phyloP scores from a whole-genome alignment of 306 rosid genomes.

The Psophocarpus tetragonolobus region DNA sequence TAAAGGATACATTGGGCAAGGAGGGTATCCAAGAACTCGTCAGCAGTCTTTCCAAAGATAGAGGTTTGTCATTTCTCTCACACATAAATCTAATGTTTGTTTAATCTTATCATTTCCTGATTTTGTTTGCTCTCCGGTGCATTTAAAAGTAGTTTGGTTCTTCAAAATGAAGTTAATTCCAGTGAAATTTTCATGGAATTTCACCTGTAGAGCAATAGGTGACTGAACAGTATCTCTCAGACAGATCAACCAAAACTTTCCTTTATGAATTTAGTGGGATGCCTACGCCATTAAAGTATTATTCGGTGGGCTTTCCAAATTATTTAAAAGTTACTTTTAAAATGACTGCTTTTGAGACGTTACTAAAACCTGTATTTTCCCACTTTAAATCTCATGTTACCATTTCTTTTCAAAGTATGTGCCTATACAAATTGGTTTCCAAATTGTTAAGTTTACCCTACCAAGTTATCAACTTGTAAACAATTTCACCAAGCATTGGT shows the following conservation, averaged over 20 bases:
- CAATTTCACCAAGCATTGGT: not conserved
- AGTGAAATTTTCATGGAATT: constrained; percentile 20
- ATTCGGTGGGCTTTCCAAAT: not conserved
- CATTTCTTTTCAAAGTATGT: not conserved
- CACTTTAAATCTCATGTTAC: not conserved
- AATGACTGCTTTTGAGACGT: not conserved
- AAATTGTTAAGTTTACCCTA: not conserved
- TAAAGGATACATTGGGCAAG: constrained; percentile 85
- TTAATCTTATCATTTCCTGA: not conserved
- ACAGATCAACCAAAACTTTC: not conserved
- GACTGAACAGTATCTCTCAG: not conserved
- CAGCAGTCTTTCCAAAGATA: constrained; percentile 90
- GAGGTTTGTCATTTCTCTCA: constrained; percentile 44
- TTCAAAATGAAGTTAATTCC: not conserved
- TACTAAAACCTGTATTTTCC: not conserved
- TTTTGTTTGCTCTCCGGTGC: not conserved
- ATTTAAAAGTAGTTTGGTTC: constrained; percentile 1
- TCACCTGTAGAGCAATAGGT: not conserved
- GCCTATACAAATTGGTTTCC: not conserved
- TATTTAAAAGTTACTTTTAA: not conserved
- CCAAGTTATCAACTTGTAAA: not conserved
- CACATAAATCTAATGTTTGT: constrained; percentile 2
- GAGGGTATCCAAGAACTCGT: constrained; percentile 95
- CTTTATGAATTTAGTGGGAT: not conserved
- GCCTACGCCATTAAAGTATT: not conserved